Percentiles rank a stretch among this genome's conserved stretches.
phyloP scores from a whole-genome alignment of 148 eudicot species.

The Vaccinium corymbosum region DNA sequence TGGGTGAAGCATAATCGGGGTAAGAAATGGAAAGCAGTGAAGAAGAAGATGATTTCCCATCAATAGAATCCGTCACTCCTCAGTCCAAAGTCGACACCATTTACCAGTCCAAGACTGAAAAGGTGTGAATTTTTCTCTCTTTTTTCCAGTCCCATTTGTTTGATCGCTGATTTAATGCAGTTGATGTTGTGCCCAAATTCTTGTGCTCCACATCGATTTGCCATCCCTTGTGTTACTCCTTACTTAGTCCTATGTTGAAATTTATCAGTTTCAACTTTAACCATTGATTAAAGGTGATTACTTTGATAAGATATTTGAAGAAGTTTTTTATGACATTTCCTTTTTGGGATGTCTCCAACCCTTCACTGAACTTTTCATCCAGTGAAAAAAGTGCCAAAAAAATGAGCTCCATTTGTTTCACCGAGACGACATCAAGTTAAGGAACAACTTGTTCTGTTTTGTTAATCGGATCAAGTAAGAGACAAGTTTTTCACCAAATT shows the following conservation, averaged over 20 bases:
- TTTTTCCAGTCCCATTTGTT: neutral
- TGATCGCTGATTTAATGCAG: neutral
- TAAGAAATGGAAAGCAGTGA: constrained; percentile 85
- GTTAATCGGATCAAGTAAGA: too few species aligned
- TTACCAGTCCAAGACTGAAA: constrained; percentile 81
- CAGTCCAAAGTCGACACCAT: constrained; percentile 88
- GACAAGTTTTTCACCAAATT: too few species aligned
- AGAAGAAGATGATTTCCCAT: constrained; percentile 89
- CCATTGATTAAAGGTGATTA: neutral
- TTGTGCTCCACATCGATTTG: neutral
- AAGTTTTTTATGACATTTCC: neutral
- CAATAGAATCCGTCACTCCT: constrained; percentile 83
- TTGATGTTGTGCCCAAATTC: neutral
- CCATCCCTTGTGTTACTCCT: too few species aligned
- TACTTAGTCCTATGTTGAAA: too few species aligned
- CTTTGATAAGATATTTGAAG: neutral
- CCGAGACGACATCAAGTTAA: too few species aligned
- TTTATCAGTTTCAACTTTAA: neutral
- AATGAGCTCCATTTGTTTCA: too few species aligned
- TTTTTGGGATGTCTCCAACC: too few species aligned
- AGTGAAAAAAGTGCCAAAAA: too few species aligned
- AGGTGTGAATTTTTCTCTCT: constrained; percentile 48
- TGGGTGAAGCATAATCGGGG: neutral
- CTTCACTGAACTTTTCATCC: too few species aligned
- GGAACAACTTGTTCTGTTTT: too few species aligned